These are phyloP conservation scores for Boletus barrowsii DNA, from an alignment of 768 basidiomycete genomes.

Conservation along the genomic window DNA sequence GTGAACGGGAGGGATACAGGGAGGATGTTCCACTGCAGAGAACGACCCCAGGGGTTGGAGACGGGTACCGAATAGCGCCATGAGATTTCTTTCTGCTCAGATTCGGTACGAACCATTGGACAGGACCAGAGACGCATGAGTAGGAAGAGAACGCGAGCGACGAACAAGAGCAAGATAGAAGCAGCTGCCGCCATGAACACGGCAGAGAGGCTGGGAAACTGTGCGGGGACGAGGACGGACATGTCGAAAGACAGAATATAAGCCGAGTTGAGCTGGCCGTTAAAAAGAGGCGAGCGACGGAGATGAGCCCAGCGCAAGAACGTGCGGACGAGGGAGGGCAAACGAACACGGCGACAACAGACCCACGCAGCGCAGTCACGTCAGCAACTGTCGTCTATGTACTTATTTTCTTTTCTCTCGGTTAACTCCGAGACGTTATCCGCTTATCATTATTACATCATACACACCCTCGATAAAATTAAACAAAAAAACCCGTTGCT, in stretches of 20 bases:
- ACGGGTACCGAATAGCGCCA: not conserved
- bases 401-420: conserved; percentile 26
- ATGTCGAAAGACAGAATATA: conserved; percentile 10
- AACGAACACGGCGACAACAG: conserved; percentile 6
- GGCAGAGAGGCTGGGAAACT: conserved; percentile 28
- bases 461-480: not conserved
- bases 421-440: conserved; percentile 21
- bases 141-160: conserved; percentile 29
- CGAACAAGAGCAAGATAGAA: conserved; percentile 26
- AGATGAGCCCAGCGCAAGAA: conserved; percentile 23
- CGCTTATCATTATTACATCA: conserved; percentile 18
- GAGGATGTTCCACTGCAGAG: conserved; percentile 28
- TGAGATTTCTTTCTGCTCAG: conserved; percentile 15
- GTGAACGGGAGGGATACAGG: conserved; percentile 29
- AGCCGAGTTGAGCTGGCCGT: not conserved
- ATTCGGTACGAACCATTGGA: conserved; percentile 11
- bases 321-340: conserved; percentile 8
- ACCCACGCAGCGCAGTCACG: conserved; percentile 19
- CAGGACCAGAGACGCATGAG: conserved; percentile 29
- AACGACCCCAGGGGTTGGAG: conserved; percentile 13
- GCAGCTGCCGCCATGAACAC: conserved; percentile 32
- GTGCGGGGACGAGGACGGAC: conserved; percentile 32
- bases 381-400: not conserved
- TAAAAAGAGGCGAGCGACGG: conserved; percentile 22
- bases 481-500: not conserved